These are phyloP conservation scores for Euphorbia lathyris DNA, from an alignment of 345 rosid species.

Conservation along the genomic window DNA sequence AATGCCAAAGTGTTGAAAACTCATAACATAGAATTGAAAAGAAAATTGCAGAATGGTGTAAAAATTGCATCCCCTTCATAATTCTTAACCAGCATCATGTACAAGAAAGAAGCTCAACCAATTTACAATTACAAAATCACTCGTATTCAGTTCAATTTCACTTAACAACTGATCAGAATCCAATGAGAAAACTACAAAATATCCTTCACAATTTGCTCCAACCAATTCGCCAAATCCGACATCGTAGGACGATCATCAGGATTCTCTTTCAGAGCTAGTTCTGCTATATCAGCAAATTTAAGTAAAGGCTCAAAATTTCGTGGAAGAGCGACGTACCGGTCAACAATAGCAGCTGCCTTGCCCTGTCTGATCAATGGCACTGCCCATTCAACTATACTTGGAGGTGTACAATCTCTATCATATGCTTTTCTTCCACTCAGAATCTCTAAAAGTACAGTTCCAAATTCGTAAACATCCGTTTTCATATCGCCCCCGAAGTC, in stretches of 20 bases:
- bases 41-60: slow-evolving; percentile 8
- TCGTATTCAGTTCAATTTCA: slow-evolving; percentile 11
- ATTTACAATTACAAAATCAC: slow-evolving; percentile 44
- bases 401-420: slow-evolving; percentile 61
- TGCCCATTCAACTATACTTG: slow-evolving; percentile 69
- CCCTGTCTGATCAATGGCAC: slow-evolving; percentile 64
- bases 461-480: slow-evolving; percentile 67
- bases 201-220: slow-evolving; percentile 69
- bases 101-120: slow-evolving; percentile 37
- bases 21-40: not conserved
- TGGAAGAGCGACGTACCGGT: slow-evolving; percentile 56
- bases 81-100: slow-evolving; percentile 21
- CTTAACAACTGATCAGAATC: not conserved
- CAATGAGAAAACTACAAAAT: slow-evolving; percentile 36
- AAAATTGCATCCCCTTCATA: slow-evolving; percentile 22
- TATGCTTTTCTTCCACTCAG: slow-evolving; percentile 81
- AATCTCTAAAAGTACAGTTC: slow-evolving; percentile 71
- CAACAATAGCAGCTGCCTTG: slow-evolving; percentile 60
- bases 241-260: slow-evolving; percentile 66
- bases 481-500: slow-evolving; percentile 47
- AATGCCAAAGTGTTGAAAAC: not conserved
- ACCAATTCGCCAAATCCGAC: slow-evolving; percentile 49
- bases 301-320: slow-evolving; percentile 83
- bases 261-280: slow-evolving; percentile 60
- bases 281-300: slow-evolving; percentile 75